Base-by-base conservation (phyloP, 805 yeast genomes). In the Spathaspora passalidarum region DNA sequence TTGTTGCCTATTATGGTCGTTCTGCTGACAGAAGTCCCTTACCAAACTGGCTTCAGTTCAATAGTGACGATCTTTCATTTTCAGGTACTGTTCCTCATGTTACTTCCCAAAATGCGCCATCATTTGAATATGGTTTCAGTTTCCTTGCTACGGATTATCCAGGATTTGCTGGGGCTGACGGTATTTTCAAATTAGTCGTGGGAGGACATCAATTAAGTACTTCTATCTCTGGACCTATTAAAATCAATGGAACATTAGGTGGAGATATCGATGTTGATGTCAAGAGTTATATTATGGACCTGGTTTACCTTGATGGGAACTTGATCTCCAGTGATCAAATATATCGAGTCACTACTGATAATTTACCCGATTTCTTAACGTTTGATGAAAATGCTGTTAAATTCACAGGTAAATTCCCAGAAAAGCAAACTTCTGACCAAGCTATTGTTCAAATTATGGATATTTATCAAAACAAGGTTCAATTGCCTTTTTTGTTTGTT, bases 201-300 rank as follows among this genome's bases (percentile, higher is more conserved):
- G 99, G 99, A 36, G 96, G 95, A 8, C 97, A 94, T 62, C 84
- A 79, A 50, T 74, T 94, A 51, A 76, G 89, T 32, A 84, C 94
- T 1, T 72, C 82, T 18, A 59, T 81, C 32, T 79, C 86, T 48
- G 75, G 76, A 40, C 73, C 80, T 1, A 65, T 80, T 22, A 63
- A 73, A 18, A 72, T 87, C 47, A 86, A 87, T 55, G 91, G 89
- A 2, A 84, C 94, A 5, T 77, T 75, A 18, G 80, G 81, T 40
- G 75, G 79, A 26, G 55, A 63, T 0, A 74, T 92, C 54, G 57
- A 72, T 20, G 74, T 80, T 48, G 61, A 72, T 1, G 68, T 90
- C 18, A 96, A 96, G 1, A 11, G 3, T 13, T 10, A 29, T 29
- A 51, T 71, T n/a, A 60, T 86, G 38, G 63, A 79, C 26, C 69